phyloP scores from a whole-genome alignment of 1,284 basidiomycete genomes.

The Tetrapyrgos nigripes region DNA sequence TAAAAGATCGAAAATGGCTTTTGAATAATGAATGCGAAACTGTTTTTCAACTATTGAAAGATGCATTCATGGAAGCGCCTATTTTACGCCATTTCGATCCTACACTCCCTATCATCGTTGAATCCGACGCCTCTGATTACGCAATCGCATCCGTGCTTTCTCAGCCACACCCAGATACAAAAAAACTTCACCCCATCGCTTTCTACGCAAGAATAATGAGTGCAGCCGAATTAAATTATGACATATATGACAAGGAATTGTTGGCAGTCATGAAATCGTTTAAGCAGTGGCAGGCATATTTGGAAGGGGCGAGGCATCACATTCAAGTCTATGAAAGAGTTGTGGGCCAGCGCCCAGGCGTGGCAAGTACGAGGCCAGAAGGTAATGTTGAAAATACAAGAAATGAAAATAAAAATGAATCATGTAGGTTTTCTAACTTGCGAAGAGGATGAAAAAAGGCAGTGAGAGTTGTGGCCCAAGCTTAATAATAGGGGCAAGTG shows the following conservation, averaged over 20 bases:
- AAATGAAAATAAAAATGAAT: no score
- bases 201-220: conserved; percentile 6
- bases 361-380: no score
- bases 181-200: conserved; percentile 4
- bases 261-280: no score
- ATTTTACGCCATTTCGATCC: conserved; percentile 13
- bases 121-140: conserved; percentile 14
- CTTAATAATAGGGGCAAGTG: no score
- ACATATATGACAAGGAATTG: no score
- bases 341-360: no score
- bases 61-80: conserved; percentile 8
- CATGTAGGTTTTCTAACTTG: no score
- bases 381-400: no score
- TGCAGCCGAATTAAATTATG: conserved; percentile 7
- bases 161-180: not conserved
- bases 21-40: conserved; percentile 4
- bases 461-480: no score
- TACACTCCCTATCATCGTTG: conserved; percentile 41
- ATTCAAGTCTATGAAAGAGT: conserved; percentile 28
- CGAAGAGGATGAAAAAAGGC: no score
- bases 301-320: not conserved
- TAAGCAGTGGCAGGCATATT: no score
- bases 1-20: conserved; percentile 9
- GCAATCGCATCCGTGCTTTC: conserved; percentile 20
- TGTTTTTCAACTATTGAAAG: conserved; percentile 15